phyloP scores from a whole-genome alignment of 148 eudicot genomes.

The Hydrangea macrophylla region DNA sequence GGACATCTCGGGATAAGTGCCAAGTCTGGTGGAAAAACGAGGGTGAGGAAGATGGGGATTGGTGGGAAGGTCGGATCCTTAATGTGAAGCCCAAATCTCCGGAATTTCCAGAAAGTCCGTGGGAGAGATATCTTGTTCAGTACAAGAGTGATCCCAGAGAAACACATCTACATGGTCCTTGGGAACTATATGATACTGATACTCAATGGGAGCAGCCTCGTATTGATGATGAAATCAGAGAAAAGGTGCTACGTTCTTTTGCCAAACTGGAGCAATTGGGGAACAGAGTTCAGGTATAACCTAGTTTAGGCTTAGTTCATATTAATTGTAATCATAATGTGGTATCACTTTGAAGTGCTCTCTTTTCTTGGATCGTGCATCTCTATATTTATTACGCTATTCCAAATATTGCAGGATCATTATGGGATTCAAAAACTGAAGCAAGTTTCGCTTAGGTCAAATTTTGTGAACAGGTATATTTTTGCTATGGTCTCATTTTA shows the following conservation, averaged over 20 bases:
- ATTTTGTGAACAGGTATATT: constrained; percentile 67
- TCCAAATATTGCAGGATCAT: constrained; percentile 53
- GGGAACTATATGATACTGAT: constrained; percentile 84
- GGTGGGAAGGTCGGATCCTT: constrained; percentile 92
- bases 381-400: not conserved
- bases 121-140: constrained; percentile 70
- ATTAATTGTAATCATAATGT: too few species aligned
- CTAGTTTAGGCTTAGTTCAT: not conserved
- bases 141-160: constrained; percentile 80
- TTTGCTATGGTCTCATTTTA: not conserved
- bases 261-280: constrained; percentile 61
- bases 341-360: too few species aligned
- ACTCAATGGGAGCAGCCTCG: constrained; percentile 81
- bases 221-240: constrained; percentile 51
- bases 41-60: constrained; percentile 73
- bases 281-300: constrained; percentile 61
- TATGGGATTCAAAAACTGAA: constrained; percentile 74
- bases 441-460: constrained; percentile 67
- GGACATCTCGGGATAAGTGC: constrained; percentile 85
- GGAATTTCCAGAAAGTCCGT: constrained; percentile 92
- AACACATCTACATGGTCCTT: constrained; percentile 76
- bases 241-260: constrained; percentile 48
- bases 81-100: constrained; percentile 61
- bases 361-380: too few species aligned
- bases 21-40: constrained; percentile 97